Evolutionary conservation across 371 early-diverging fungal genomes (phyloP).

Genomic region (Apophysomyces elegans): DNA sequence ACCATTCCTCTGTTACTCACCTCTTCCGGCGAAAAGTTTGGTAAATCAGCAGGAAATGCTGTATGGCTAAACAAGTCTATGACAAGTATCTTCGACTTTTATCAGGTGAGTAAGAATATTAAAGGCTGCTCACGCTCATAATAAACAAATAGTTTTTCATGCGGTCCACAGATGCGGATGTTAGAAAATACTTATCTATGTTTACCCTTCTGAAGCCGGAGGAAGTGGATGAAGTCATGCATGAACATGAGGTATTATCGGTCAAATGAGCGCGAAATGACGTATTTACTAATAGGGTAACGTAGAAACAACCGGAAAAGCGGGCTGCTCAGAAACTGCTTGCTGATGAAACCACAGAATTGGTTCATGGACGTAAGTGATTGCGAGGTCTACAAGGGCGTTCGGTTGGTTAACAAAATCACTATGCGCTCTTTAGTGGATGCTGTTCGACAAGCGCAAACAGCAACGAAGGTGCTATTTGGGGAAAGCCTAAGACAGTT

Average conservation of each 20-base stretch:
- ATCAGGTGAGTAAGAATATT: slow-evolving; percentile 65
- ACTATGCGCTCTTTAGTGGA: slow-evolving; percentile 38
- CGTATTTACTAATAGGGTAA: background rate
- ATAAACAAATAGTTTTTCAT: slow-evolving; percentile 70
- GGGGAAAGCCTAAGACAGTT: slow-evolving; percentile 54
- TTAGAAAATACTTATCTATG: slow-evolving; percentile 72
- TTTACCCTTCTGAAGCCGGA: slow-evolving; percentile 78
- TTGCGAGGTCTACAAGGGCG: background rate
- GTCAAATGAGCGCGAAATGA: slow-evolving; percentile 8
- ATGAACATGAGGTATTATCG: slow-evolving; percentile 56
- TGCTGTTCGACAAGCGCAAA: slow-evolving; percentile 65
- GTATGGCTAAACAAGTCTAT: slow-evolving; percentile 87
- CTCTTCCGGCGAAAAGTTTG: slow-evolving; percentile 92
- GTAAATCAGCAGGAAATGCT: slow-evolving; percentile 95
- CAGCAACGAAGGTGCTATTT: slow-evolving; percentile 76
- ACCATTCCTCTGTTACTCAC: slow-evolving; percentile 91
- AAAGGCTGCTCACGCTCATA: background rate
- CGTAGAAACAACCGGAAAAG: slow-evolving; percentile 61
- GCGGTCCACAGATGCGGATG: slow-evolving; percentile 81
- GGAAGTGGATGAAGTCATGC: slow-evolving; percentile 64
- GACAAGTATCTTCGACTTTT: slow-evolving; percentile 88
- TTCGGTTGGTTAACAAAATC: background rate
- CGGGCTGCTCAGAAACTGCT: slow-evolving; percentile 77
- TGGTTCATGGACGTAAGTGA: slow-evolving; percentile 83
- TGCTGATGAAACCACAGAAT: slow-evolving; percentile 85